Percentiles rank a stretch among this genome's conserved stretches.
Conservation (phyloP, 148 eudicot species). For the Chenopodium suecicum region DNA sequence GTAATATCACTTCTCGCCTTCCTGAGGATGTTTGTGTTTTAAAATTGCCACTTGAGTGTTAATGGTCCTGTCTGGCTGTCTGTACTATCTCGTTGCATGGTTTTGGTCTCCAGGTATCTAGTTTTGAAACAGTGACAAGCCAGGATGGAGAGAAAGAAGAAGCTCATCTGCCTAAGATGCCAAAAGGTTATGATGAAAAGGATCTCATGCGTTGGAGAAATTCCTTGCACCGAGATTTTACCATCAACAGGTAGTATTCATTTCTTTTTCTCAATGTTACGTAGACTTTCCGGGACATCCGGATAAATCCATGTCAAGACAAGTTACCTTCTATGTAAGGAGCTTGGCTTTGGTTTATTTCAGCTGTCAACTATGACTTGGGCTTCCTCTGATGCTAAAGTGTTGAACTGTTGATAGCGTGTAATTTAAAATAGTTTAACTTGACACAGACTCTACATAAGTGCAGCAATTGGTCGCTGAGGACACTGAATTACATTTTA, state of each 20-base stretch:
- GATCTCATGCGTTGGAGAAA: conserved; percentile 68
- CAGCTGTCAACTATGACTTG: neutral
- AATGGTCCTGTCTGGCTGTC: neutral
- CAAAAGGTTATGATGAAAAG: conserved; percentile 47
- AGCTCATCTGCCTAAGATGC: conserved; percentile 26
- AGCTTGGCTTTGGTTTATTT: neutral
- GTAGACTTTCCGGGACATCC: neutral
- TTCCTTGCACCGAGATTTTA: conserved; percentile 75
- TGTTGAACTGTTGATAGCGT: neutral
- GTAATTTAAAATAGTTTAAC: neutral
- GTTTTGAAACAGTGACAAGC: conserved; percentile 62
- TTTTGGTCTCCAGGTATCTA: conserved; percentile 64
- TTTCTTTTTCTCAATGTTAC: neutral
- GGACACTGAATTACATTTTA: neutral
- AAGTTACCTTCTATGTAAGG: neutral
- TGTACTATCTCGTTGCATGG: neutral
- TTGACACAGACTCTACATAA: neutral
- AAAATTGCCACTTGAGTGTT: neutral
- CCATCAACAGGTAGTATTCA: conserved; percentile 68
- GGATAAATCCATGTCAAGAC: neutral
- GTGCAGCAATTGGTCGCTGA: neutral
- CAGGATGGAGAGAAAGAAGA: conserved; percentile 33
- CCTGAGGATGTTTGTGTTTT: neutral
- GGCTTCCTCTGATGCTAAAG: neutral
- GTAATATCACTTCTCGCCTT: conserved; percentile 22